These are phyloP conservation scores for Pleurotus giganteus DNA, from an alignment of 768 basidiomycete species.

Conservation along the genomic window DNA sequence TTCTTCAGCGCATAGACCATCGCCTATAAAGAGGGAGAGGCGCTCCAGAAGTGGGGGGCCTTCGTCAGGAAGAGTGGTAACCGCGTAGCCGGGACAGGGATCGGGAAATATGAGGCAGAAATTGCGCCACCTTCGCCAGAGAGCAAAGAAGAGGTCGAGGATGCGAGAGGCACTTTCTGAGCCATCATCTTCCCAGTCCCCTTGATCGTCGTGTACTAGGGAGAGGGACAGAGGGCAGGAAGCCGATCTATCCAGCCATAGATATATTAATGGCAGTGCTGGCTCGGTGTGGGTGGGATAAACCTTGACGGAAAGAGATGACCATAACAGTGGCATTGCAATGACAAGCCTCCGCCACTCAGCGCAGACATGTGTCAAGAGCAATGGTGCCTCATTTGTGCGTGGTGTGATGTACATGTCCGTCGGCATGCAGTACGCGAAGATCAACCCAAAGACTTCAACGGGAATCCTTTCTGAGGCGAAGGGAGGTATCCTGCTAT, in stretches of 20 bases:
- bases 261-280: conserved; percentile 2
- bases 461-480: conserved; percentile 1
- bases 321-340: conserved; percentile 8
- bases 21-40: not conserved
- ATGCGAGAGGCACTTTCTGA: conserved; percentile 1
- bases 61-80: conserved; percentile 4
- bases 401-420: conserved; percentile 23
- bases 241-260: conserved; percentile 6
- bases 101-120: conserved; percentile 2
- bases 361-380: conserved; percentile 8
- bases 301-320: conserved; percentile 1
- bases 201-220: conserved; percentile 1
- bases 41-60: conserved; percentile 6
- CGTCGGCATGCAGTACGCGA: conserved; percentile 56
- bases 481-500: not conserved
- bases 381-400: conserved; percentile 6
- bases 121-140: conserved; percentile 5
- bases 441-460: conserved; percentile 41
- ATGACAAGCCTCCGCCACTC: conserved; percentile 6
- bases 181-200: conserved; percentile 4
- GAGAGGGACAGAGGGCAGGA: conserved; percentile 8
- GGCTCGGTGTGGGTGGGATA: conserved; percentile 7
- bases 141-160: not conserved
- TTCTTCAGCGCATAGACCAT: conserved; percentile 4
- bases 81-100: conserved; percentile 5